Percentiles rank a stretch among this genome's conserved stretches.
Evolutionary conservation across 257 asterid genomes (phyloP).

Genomic region (Lantana camara): DNA sequence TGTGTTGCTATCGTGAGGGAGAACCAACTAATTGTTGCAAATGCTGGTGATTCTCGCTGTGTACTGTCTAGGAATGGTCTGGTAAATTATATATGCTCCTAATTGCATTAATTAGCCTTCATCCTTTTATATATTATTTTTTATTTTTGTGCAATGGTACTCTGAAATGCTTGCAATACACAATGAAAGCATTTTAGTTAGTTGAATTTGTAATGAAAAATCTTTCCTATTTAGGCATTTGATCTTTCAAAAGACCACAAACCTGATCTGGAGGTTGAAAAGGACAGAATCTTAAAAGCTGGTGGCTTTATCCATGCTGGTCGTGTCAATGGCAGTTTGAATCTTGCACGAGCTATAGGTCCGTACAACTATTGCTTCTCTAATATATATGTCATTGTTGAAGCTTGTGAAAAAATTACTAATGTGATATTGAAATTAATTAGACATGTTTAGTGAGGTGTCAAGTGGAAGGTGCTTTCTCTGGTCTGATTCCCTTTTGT

Average conservation of each 20-base stretch:
- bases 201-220: background rate
- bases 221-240: slow-evolving; percentile 62
- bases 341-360: slow-evolving; percentile 98
- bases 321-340: slow-evolving; percentile 92
- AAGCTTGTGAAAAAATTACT: slow-evolving; percentile 15
- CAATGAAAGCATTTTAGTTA: background rate
- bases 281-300: slow-evolving; percentile 85
- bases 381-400: slow-evolving; percentile 9
- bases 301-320: slow-evolving; percentile 98
- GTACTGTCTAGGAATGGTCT: slow-evolving; percentile 96
- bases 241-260: slow-evolving; percentile 97
- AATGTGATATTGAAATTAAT: background rate
- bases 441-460: background rate
- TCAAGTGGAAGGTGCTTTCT: too few species aligned
- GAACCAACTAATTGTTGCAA: slow-evolving; percentile 83
- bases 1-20: slow-evolving; percentile 87
- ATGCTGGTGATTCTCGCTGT: slow-evolving; percentile 99
- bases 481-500: too few species aligned
- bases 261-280: slow-evolving; percentile 92
- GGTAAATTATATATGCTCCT: slow-evolving; percentile 44
- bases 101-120: slow-evolving; percentile 1
- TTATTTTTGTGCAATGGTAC: background rate
- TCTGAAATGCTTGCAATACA: background rate
- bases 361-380: slow-evolving; percentile 12
- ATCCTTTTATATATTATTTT: too few species aligned